Base-by-base conservation (phyloP, 1,139 yeast genomes). In the Wickerhamomyces sp. region DNA sequence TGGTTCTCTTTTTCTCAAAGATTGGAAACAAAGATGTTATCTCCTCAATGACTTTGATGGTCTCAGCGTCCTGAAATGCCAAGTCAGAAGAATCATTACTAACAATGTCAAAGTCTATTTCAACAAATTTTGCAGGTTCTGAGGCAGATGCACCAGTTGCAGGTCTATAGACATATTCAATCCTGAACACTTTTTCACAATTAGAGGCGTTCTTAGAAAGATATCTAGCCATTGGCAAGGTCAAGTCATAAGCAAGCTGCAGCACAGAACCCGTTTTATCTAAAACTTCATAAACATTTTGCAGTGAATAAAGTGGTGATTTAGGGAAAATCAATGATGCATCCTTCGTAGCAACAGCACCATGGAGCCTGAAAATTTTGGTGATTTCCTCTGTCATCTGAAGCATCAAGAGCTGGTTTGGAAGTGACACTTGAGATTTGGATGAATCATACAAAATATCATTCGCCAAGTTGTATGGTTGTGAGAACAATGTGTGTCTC, bases 181-280 rank as follows among this genome's bases (percentile, higher is more conserved):
- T 78, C 15, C 93, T 67, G 54, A 66, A 86, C 28, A 84, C 63
- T 54, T 87, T 87, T 16, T 76, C 72, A 41, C 79, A 61, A 5
- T 68, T 57, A 28, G 82, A 66, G 15, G 68, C 66, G 5, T 64
- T 61, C 39, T 83, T 77, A 6, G 96, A 88, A 23, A 91, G 59
- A 35, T 77, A 69, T 44, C 98, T 66, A 0, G 98, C 97, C 61
- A 83, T 75, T 0, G 99, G 97, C 25, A 88, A 61, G 0, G 95
- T 83, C 42, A 89, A 64, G 54, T 91, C 98, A 54, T 82, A 89
- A 1, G 96, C 95, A 25, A 93, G 60, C 42, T 88, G 94, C 23
- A 93, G 61, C 6, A 91, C 91, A 0, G 89, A 76, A 0, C 98
- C 98, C 21, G 86, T 79, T 35, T 76, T 71, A 52, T 91, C 97